A percentile compares a stretch with the other conserved stretches of the same genome.
phyloP scores from a whole-genome alignment of 768 basidiomycete species.

The Leccinellum albellum region DNA sequence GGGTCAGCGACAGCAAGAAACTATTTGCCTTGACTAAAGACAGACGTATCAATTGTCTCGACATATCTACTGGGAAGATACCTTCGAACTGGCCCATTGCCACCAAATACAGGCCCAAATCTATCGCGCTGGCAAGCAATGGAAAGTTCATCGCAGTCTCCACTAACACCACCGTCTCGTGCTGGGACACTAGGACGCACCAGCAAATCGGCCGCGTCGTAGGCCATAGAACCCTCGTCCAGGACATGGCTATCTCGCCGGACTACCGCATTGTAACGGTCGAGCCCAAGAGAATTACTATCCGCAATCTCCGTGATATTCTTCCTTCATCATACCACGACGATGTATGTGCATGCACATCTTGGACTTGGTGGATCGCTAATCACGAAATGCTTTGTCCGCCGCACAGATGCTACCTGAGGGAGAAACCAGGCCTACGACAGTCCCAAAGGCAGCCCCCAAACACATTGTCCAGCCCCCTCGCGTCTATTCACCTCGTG shows the following conservation, averaged over 20 bases:
- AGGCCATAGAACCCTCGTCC: background rate
- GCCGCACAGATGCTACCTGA: background rate
- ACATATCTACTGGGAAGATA: background rate
- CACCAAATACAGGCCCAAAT: background rate
- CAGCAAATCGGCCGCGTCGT: background rate
- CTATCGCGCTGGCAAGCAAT: background rate
- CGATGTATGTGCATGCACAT: background rate
- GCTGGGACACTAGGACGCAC: background rate
- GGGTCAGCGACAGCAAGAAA: background rate
- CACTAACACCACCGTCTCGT: background rate
- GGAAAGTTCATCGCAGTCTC: background rate
- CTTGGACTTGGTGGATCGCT: background rate
- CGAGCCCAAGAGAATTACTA: background rate
- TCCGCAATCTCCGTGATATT: background rate
- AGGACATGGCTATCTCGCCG: background rate
- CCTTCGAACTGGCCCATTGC: background rate
- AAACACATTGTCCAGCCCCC: background rate
- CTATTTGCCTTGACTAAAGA: background rate
- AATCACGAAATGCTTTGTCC: background rate
- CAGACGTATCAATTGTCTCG: background rate
- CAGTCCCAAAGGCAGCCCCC: background rate
- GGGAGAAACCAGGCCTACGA: background rate
- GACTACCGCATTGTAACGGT: background rate
- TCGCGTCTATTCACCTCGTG: background rate
- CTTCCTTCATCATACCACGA: conserved; percentile 4